Percentiles rank a stretch among this genome's conserved stretches.
phyloP scores from a whole-genome alignment of 257 asterid genomes.

The Osmanthus fragrans region DNA sequence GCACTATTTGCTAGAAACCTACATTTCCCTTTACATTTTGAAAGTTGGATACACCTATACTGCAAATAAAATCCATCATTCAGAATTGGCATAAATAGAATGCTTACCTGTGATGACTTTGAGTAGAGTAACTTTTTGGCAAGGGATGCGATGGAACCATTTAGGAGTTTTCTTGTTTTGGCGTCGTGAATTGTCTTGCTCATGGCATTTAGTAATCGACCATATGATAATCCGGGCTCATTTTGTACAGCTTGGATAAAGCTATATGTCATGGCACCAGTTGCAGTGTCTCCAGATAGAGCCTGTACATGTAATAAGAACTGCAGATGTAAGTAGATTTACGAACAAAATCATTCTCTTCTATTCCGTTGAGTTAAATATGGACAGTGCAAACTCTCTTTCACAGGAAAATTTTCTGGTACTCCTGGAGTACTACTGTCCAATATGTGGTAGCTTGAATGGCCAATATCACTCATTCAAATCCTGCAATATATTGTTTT shows the following conservation, averaged over 20 bases:
- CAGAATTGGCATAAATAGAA: slow-evolving; percentile 9
- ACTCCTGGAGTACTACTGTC: neutral
- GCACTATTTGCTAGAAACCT: slow-evolving; percentile 4
- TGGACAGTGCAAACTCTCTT: neutral
- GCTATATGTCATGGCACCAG: slow-evolving; percentile 70
- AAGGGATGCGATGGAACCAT: slow-evolving; percentile 34
- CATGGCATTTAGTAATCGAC: slow-evolving; percentile 45
- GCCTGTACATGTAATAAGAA: slow-evolving; percentile 39
- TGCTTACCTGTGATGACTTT: slow-evolving; percentile 31
- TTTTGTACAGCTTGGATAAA: slow-evolving; percentile 53
- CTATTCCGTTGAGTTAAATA: slow-evolving; percentile 10
- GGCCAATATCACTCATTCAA: neutral
- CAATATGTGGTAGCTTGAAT: neutral
- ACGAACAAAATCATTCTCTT: slow-evolving; percentile 4
- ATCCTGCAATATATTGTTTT: no score
- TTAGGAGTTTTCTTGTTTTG: slow-evolving; percentile 23
- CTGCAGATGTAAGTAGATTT: neutral
- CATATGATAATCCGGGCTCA: slow-evolving; percentile 55
- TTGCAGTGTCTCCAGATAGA: slow-evolving; percentile 45
- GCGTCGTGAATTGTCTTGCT: slow-evolving; percentile 38
- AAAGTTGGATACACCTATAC: neutral
- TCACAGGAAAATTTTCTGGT: neutral
- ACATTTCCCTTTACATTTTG: neutral
- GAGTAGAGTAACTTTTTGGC: slow-evolving; percentile 23
- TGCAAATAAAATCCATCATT: neutral